Percentiles rank a stretch among this genome's conserved stretches.
phyloP scores from a whole-genome alignment of 169 alveolate species.

The Eimeria sp. region DNA sequence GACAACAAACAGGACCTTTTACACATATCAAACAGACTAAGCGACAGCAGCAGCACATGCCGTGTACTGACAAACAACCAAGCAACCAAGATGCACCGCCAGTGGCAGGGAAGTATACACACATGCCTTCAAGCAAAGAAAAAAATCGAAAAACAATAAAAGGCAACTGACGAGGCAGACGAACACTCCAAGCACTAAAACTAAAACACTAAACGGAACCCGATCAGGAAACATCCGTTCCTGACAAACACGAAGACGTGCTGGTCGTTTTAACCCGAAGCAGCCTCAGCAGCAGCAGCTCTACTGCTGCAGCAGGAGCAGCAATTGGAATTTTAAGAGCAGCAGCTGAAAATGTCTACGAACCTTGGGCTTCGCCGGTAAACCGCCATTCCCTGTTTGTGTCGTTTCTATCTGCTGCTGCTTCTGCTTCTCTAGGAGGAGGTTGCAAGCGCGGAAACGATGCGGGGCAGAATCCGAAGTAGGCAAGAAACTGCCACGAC shows the following conservation, averaged over 20 bases:
- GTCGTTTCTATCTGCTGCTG: neutral
- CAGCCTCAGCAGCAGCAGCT: neutral
- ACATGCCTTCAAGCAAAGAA: too few relatives aligned
- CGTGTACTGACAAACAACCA: too few relatives aligned
- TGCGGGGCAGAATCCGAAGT: constrained; percentile 59
- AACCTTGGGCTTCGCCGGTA: neutral
- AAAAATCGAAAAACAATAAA: too few relatives aligned
- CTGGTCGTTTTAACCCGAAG: neutral
- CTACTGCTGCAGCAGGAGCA: neutral
- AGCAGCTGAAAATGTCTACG: neutral
- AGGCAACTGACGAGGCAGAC: too few relatives aligned
- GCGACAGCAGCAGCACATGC: neutral
- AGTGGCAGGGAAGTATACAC: too few relatives aligned
- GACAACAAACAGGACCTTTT: neutral
- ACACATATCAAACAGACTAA: neutral
- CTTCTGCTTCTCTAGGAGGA: neutral
- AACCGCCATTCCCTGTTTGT: neutral
- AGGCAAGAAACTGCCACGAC: constrained; percentile 74
- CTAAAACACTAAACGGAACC: too few relatives aligned
- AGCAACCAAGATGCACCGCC: too few relatives aligned
- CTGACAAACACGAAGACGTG: neutral
- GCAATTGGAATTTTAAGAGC: neutral
- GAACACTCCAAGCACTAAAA: too few relatives aligned
- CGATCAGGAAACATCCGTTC: too few relatives aligned
- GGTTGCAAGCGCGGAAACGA: constrained; percentile 56